A percentile compares a stretch with the other conserved stretches of the same genome.
Conservation (phyloP, 78 protist genomes). For the Dictyostelium intermedium region DNA sequence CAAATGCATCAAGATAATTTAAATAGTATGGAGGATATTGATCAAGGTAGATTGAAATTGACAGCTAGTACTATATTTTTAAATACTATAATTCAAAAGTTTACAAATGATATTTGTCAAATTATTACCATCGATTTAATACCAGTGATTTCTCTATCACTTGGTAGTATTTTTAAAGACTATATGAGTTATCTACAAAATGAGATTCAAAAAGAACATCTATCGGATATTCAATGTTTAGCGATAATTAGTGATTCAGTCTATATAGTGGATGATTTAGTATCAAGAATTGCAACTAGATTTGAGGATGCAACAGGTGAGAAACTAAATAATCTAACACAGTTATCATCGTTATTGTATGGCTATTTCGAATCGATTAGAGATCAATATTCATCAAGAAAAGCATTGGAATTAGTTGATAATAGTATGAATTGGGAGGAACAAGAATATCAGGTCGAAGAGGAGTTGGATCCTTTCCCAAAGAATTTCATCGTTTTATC, state of each 20-base stretch:
- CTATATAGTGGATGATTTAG: conserved; percentile 38
- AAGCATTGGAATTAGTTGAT: conserved; percentile 23
- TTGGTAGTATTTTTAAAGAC: conserved; percentile 26
- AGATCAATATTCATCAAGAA: conserved; percentile 27
- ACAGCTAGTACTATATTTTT: conserved; percentile 63
- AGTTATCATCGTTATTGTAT: not conserved
- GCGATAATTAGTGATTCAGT: conserved; percentile 42
- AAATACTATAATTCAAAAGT: conserved; percentile 53
- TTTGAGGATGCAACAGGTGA: conserved; percentile 50
- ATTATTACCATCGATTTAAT: conserved; percentile 27
- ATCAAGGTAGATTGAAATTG: conserved; percentile 36
- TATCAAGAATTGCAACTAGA: conserved; percentile 34
- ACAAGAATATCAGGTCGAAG: conserved; percentile 32
- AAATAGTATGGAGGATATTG: not conserved
- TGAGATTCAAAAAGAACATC: conserved; percentile 30
- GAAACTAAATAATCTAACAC: conserved; percentile 17
- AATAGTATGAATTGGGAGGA: conserved; percentile 46
- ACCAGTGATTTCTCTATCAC: conserved; percentile 37
- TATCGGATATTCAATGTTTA: conserved; percentile 32
- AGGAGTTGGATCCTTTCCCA: conserved; percentile 44
- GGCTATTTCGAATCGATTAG: not conserved
- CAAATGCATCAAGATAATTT: not conserved
- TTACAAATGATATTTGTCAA: conserved; percentile 60
- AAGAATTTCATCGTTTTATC: conserved; percentile 45
- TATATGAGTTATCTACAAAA: conserved; percentile 2